Evolutionary conservation across 116 monocot genomes (phyloP).

Genomic region (Dioscorea cayenensis): DNA sequence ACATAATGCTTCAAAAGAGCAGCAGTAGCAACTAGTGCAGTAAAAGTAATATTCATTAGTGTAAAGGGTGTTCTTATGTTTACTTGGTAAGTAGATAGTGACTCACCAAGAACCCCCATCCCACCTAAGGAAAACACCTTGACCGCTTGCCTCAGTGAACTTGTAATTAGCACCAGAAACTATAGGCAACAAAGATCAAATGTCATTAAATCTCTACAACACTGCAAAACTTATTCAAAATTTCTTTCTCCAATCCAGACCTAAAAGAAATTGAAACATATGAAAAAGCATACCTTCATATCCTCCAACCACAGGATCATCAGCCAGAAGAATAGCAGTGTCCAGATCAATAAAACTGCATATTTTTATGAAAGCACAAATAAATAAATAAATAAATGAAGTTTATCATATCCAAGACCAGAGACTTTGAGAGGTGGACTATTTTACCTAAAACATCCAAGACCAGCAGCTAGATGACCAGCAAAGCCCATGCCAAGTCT

Average conservation of each 20-base stretch:
- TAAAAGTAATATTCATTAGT: no score
- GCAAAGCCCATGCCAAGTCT: constrained; percentile 95
- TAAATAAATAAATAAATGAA: no score
- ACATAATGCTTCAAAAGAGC: no score
- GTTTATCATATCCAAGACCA: not conserved
- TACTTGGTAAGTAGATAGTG: no score
- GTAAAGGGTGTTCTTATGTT: no score
- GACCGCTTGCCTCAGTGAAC: constrained; percentile 74
- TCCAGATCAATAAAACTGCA: constrained; percentile 91
- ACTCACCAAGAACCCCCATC: constrained; percentile 30
- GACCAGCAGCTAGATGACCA: constrained; percentile 85
- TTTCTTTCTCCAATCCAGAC: not conserved
- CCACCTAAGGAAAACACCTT: constrained; percentile 86
- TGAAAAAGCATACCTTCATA: constrained; percentile 63
- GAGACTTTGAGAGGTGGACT: not conserved
- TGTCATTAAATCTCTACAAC: not conserved
- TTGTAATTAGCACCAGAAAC: constrained; percentile 76
- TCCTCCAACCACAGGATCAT: constrained; percentile 84
- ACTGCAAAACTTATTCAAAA: not conserved
- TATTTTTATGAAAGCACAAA: not conserved
- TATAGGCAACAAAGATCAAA: constrained; percentile 9
- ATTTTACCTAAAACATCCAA: constrained; percentile 80
- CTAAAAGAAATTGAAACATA: not conserved
- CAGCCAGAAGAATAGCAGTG: constrained; percentile 72
- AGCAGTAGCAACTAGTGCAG: no score